A percentile compares a stretch with the other conserved stretches of the same genome.
Conservation (phyloP, 2,329 filamentous ascomycete genomes). For the Atkinsonella hypoxylon region DNA sequence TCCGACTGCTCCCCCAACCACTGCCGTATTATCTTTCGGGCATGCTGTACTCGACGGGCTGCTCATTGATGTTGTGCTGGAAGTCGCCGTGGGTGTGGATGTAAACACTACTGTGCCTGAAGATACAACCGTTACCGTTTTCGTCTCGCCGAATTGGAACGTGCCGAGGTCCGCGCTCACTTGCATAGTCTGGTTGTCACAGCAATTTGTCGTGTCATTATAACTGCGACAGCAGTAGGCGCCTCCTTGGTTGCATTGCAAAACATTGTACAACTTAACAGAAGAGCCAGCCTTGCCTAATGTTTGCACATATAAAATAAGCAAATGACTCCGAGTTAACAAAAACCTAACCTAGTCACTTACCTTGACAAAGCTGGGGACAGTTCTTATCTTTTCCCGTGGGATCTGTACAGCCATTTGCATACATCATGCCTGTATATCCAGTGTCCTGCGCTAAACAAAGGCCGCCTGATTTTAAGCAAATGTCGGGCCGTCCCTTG, state of each 20-base stretch:
- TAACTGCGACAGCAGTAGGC: constrained; percentile 11
- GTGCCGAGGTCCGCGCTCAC: constrained; percentile 4
- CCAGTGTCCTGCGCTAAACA: constrained; percentile 10
- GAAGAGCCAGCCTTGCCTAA: constrained; percentile 4
- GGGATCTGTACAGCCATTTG: constrained; percentile 13
- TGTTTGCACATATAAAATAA: neutral
- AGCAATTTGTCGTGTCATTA: constrained; percentile 9
- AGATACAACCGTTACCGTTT: neutral
- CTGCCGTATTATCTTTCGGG: constrained; percentile 11
- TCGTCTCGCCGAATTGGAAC: neutral
- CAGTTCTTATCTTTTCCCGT: constrained; percentile 8
- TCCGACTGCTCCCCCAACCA: constrained; percentile 13
- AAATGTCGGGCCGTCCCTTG: constrained; percentile 11
- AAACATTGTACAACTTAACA: constrained; percentile 7
- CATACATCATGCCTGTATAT: constrained; percentile 10
- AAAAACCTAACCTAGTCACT: neutral
- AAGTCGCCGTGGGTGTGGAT: neutral
- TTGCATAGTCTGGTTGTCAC: constrained; percentile 6
- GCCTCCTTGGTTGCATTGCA: constrained; percentile 9
- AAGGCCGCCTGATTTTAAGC: constrained; percentile 11
- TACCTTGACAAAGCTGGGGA: constrained; percentile 9
- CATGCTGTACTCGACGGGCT: constrained; percentile 2
- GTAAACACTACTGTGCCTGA: neutral
- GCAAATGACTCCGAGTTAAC: neutral
- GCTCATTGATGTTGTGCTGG: neutral